These are phyloP conservation scores for Panicum virgatum DNA, from an alignment of 202 grass and related monocot genomes.

Conservation along the genomic window DNA sequence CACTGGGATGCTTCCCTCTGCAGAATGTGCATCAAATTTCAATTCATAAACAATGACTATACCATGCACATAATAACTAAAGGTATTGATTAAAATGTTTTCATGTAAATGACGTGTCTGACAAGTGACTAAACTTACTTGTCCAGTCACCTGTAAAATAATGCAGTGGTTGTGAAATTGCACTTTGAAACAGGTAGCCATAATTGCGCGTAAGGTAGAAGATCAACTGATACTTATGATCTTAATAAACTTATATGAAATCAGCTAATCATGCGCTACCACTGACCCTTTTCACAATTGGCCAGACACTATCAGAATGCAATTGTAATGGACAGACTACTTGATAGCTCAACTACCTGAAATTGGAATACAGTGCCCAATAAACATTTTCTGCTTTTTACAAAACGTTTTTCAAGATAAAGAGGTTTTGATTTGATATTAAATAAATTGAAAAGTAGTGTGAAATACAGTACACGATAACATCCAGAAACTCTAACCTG, in stretches of 20 bases:
- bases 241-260: neutral
- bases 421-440: neutral
- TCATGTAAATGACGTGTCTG: neutral
- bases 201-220: neutral
- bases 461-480: conserved; percentile 13
- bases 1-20: conserved; percentile 32
- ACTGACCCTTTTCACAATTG: neutral
- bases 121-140: too few species aligned
- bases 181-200: neutral
- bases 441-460: neutral
- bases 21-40: conserved; percentile 17
- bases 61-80: neutral
- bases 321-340: conserved; percentile 2
- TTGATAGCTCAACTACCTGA: conserved; percentile 11
- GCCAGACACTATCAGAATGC: conserved; percentile 7
- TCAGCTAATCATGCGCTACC: neutral
- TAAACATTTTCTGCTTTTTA: neutral
- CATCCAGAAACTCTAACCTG: conserved; percentile 46
- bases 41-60: conserved; percentile 23
- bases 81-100: neutral
- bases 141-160: too few species aligned
- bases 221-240: neutral
- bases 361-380: neutral
- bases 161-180: neutral
- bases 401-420: neutral